Evolutionary conservation across 768 basidiomycete genomes (phyloP).

Genomic region (Pleurotus pulmonarius): DNA sequence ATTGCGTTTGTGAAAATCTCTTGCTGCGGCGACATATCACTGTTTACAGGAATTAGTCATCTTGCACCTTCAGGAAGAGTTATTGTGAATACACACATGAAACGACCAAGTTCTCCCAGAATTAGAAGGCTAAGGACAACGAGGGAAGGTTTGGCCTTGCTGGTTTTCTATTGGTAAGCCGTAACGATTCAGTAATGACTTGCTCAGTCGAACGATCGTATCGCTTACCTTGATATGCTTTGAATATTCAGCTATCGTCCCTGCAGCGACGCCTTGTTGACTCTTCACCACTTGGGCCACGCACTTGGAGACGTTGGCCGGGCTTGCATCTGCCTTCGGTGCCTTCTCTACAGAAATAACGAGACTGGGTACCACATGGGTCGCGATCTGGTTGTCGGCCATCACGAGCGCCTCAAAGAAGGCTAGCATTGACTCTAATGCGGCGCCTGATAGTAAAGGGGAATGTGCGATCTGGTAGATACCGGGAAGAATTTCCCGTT

Average conservation of each 20-base stretch:
- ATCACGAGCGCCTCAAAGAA: constrained; percentile 84
- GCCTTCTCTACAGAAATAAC: constrained; percentile 65
- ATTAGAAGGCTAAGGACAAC: constrained; percentile 83
- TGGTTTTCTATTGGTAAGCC: constrained; percentile 31
- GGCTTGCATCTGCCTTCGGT: constrained; percentile 50
- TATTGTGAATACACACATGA: constrained; percentile 53
- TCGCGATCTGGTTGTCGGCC: constrained; percentile 80
- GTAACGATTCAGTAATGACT: background rate
- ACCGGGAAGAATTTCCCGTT: constrained; percentile 60
- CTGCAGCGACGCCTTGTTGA: constrained; percentile 68
- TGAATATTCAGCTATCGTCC: constrained; percentile 81
- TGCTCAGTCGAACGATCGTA: background rate
- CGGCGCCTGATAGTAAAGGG: constrained; percentile 68
- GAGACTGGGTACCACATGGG: constrained; percentile 76
- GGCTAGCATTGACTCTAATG: constrained; percentile 75
- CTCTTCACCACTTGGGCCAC: constrained; percentile 79
- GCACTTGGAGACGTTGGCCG: constrained; percentile 78
- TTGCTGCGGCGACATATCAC: constrained; percentile 81
- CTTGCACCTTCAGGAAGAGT: too few relatives aligned
- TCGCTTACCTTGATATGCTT: constrained; percentile 69
- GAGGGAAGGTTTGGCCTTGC: constrained; percentile 62
- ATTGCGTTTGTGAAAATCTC: constrained; percentile 78
- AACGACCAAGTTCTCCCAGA: constrained; percentile 90
- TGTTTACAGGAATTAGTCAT: constrained; percentile 25
- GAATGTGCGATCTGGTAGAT: constrained; percentile 75